phyloP scores from a whole-genome alignment of 2,329 filamentous ascomycete species.

The Ophiostoma novo-ulmi region DNA sequence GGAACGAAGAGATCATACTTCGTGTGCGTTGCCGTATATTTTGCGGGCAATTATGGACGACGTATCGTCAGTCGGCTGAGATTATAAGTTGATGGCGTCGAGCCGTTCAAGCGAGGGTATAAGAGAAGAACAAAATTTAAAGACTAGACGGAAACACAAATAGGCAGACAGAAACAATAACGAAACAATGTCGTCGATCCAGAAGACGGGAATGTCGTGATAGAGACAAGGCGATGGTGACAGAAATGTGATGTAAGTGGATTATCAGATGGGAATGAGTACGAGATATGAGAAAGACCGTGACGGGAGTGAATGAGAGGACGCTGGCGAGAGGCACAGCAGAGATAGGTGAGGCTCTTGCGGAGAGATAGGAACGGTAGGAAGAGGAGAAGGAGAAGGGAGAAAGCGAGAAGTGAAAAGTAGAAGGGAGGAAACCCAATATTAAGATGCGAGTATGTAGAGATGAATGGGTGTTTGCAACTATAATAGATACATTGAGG shows the following conservation, averaged over 20 bases:
- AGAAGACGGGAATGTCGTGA: background rate
- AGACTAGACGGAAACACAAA: background rate
- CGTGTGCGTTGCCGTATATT: background rate
- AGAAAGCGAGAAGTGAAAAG: background rate
- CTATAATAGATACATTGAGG: background rate
- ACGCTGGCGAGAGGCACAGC: conserved; percentile 7
- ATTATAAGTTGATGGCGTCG: background rate
- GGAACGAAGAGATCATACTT: background rate
- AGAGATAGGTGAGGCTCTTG: background rate
- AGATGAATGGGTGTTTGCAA: background rate
- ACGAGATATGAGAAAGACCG: background rate
- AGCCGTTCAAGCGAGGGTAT: background rate
- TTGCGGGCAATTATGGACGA: background rate
- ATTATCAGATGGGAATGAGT: background rate
- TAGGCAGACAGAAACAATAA: background rate
- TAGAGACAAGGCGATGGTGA: background rate
- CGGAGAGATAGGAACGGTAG: background rate
- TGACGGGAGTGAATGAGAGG: background rate
- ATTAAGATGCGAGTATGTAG: background rate
- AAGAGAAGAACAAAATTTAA: background rate
- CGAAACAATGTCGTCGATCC: background rate
- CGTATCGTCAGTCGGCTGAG: background rate
- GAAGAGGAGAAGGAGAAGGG: background rate
- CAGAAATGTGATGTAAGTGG: background rate
- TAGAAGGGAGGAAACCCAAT: background rate